Percentiles rank a stretch among this genome's conserved stretches.
Evolutionary conservation across 805 yeast species (phyloP).

Genomic region (Saccharomycopsis babjevae): DNA sequence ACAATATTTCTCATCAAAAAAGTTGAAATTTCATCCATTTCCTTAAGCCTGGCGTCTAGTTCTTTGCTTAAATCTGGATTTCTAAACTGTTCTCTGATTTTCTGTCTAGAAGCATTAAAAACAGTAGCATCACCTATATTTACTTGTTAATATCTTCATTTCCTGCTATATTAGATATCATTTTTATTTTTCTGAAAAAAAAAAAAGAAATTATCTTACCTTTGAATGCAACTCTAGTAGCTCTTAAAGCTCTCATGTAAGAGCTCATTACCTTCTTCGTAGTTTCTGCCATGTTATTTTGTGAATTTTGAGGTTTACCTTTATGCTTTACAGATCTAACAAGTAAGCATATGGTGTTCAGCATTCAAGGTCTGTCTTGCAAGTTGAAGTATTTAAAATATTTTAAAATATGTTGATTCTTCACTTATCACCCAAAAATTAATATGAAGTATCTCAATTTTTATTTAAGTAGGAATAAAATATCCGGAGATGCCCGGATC

Average conservation of each 20-base stretch:
- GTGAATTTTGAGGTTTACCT: constrained; percentile 5
- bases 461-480: too few species aligned
- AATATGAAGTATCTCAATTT: too few species aligned
- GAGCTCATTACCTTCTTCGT: constrained; percentile 34
- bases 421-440: too few species aligned
- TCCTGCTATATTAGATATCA: not conserved
- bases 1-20: constrained; percentile 72
- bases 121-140: constrained; percentile 31
- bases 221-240: constrained; percentile 26
- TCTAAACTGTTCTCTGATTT: constrained; percentile 47
- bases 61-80: constrained; percentile 39
- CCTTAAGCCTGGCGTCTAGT: constrained; percentile 39
- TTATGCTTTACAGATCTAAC: not conserved
- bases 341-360: not conserved
- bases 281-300: constrained; percentile 21
- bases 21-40: constrained; percentile 58
- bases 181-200: not conserved
- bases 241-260: constrained; percentile 53
- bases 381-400: too few species aligned
- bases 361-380: too few species aligned
- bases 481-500: too few species aligned
- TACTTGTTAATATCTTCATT: not conserved
- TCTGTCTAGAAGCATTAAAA: constrained; percentile 47
- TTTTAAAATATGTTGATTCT: too few species aligned
- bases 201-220: constrained; percentile 16